These are phyloP conservation scores for Fragaria vesca DNA, from an alignment of 306 rosid species.

Conservation along the genomic window DNA sequence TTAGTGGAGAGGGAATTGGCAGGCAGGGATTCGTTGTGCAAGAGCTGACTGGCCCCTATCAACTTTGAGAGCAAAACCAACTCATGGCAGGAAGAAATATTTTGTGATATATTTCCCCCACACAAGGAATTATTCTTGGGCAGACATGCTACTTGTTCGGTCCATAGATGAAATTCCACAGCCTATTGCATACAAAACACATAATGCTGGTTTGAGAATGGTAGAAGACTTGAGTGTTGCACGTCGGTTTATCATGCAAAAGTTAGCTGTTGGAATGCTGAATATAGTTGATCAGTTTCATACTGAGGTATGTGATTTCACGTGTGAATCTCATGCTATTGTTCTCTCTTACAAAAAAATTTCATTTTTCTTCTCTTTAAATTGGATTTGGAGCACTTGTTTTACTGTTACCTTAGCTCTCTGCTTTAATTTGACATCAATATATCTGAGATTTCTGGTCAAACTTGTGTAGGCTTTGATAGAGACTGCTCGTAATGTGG, in stretches of 20 bases:
- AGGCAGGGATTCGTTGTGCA: conserved; percentile 91
- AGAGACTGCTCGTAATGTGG: conserved; percentile 75
- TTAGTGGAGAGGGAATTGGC: conserved; percentile 99
- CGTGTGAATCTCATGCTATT: background rate
- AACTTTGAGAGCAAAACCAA: conserved; percentile 93
- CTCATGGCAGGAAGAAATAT: conserved; percentile 90
- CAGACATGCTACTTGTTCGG: conserved; percentile 80
- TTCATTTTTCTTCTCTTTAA: background rate
- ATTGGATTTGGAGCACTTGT: conserved; percentile 9
- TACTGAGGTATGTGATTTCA: conserved; percentile 57
- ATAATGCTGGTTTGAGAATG: conserved; percentile 70
- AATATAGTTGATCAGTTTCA: conserved; percentile 86
- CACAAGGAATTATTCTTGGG: conserved; percentile 94
- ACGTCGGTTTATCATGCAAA: conserved; percentile 85
- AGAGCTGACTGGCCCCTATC: conserved; percentile 97
- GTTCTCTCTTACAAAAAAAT: background rate
- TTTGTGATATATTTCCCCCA: conserved; percentile 89
- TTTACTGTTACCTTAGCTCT: conserved; percentile 14
- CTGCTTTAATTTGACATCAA: conserved; percentile 7
- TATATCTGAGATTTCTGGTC: conserved; percentile 25
- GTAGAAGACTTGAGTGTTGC: conserved; percentile 77
- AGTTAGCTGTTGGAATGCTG: conserved; percentile 82
- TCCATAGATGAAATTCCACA: conserved; percentile 72
- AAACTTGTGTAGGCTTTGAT: conserved; percentile 64
- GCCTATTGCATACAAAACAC: conserved; percentile 82